phyloP scores from a whole-genome alignment of 1,284 basidiomycete species.

The Phellopilus nigrolimitatus region DNA sequence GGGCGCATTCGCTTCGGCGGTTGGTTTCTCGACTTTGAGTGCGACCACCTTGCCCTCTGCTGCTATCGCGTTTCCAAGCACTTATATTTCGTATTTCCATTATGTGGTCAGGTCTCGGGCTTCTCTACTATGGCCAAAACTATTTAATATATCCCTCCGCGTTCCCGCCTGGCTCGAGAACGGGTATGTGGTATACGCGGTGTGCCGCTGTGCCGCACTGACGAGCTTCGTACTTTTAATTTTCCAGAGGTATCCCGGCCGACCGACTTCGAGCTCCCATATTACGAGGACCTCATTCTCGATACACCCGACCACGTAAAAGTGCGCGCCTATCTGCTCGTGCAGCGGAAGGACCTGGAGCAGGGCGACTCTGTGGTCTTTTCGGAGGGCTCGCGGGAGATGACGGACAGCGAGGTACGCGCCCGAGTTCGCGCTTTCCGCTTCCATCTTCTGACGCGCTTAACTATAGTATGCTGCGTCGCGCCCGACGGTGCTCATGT shows the following conservation, averaged over 20 bases:
- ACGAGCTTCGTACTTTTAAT: not conserved
- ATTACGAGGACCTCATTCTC: slow-evolving; percentile 70
- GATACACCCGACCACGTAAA: slow-evolving; percentile 56
- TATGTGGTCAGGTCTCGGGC: slow-evolving; percentile 52
- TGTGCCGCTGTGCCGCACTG: not conserved
- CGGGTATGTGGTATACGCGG: slow-evolving; percentile 39
- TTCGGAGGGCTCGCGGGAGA: slow-evolving; percentile 21
- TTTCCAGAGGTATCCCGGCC: slow-evolving; percentile 70
- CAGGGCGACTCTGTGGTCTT: slow-evolving; percentile 22
- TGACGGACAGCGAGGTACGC: slow-evolving; percentile 29
- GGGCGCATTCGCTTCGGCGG: slow-evolving; percentile 66
- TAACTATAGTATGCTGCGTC: slow-evolving; percentile 56
- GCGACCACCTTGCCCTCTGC: slow-evolving; percentile 21
- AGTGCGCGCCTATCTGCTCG: slow-evolving; percentile 59
- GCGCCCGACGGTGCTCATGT: slow-evolving; percentile 83
- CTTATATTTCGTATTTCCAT: slow-evolving; percentile 11
- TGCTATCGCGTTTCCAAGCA: not conserved
- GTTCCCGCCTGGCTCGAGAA: slow-evolving; percentile 81
- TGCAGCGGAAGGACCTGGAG: slow-evolving; percentile 37
- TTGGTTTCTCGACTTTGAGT: slow-evolving; percentile 65
- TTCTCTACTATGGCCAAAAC: slow-evolving; percentile 83
- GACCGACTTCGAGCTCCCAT: slow-evolving; percentile 62
- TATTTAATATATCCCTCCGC: slow-evolving; percentile 86
- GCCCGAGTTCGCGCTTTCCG: slow-evolving; percentile 27
- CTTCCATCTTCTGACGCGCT: not conserved